Evolutionary conservation across 139 green algal species (phyloP), one percentile per base, ranked within the genome.

Genomic region (Chlamydomonas applanata): DNA sequence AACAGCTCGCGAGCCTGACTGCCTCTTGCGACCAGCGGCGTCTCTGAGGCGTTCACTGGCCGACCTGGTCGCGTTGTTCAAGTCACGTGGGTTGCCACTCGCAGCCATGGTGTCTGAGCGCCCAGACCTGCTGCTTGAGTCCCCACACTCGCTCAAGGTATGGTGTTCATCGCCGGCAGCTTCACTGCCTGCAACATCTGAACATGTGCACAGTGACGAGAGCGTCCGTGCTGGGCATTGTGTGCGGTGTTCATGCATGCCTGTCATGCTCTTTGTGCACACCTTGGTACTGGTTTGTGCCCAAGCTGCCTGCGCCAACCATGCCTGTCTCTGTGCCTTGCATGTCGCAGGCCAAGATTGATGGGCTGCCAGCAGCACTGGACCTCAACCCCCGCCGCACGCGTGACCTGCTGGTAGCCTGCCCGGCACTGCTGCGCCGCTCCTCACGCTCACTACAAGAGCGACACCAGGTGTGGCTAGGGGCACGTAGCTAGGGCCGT

Each of bases 111-210:
- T 73, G 36, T 36, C 54, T 34, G 33, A 29, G 20, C 65, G 73
- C 33, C 80, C 80, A 2, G 80, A 85, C 45, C 71, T 85, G 56
- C 35, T 85, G 32, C 30, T 65, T 19, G 71, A 85, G 56, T 76
- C 44, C 16, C 44, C 80, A 32, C 74, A 36, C 32, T 71, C 63
- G 25, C n/a, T 66, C 3, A 35, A 40, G 59, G 59, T 66, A 30
- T 22, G 59, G 22, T 40, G 34, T 9, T 30, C n/a, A n/a, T n/a
- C n/a, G n/a, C n/a, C n/a, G n/a, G n/a, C n/a, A n/a, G n/a, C n/a
- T n/a, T n/a, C n/a, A n/a, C n/a, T n/a, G n/a, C n/a, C n/a, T n/a
- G n/a, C n/a, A n/a, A n/a, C n/a, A n/a, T n/a, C n/a, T n/a, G n/a
- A n/a, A n/a, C n/a, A n/a, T 49, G 40, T 49, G 40, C 40, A 49